These are phyloP conservation scores for Boletus semigastroideus DNA, from an alignment of 1,284 basidiomycete species.

Conservation along the genomic window DNA sequence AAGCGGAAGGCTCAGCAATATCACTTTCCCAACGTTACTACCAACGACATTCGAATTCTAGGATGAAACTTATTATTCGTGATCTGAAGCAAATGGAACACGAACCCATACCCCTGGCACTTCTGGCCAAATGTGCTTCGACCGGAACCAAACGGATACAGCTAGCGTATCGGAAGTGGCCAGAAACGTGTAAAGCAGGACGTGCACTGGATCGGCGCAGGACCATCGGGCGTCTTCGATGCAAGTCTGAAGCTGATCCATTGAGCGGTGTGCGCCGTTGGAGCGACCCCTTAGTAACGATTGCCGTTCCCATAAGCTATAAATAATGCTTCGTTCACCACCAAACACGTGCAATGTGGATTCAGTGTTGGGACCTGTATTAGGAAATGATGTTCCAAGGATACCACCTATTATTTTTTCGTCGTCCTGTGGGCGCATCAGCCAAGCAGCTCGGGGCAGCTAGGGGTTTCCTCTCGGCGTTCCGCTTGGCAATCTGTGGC, in stretches of 20 bases:
- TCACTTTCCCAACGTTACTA: too few species aligned
- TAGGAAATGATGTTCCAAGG: conserved; percentile 44
- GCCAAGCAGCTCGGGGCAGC: conserved; percentile 36
- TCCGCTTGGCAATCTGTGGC: conserved; percentile 30
- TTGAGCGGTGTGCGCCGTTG: conserved; percentile 45
- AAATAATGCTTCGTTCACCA: conserved; percentile 49
- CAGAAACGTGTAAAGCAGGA: conserved; percentile 22
- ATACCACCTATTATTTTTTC: conserved; percentile 41
- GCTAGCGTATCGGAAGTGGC: conserved; percentile 14
- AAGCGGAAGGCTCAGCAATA: too few species aligned
- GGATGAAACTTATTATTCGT: too few species aligned
- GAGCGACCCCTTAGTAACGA: conserved; percentile 40
- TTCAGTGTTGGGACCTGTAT: conserved; percentile 6
- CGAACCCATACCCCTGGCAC: too few species aligned
- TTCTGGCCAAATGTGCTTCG: too few species aligned
- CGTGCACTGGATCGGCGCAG: conserved; percentile 7
- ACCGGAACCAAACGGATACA: conserved; percentile 21
- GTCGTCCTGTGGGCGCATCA: conserved; percentile 30
- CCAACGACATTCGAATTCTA: too few species aligned
- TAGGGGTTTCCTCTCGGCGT: conserved; percentile 27
- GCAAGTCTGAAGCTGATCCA: conserved; percentile 60
- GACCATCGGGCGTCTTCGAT: conserved; percentile 24
- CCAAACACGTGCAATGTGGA: conserved; percentile 34
- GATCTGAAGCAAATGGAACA: too few species aligned
- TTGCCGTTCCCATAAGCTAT: conserved; percentile 20